Percentiles rank a stretch among this genome's conserved stretches.
phyloP scores from a whole-genome alignment of 257 asterid genomes.

The Salvia hispanica region DNA sequence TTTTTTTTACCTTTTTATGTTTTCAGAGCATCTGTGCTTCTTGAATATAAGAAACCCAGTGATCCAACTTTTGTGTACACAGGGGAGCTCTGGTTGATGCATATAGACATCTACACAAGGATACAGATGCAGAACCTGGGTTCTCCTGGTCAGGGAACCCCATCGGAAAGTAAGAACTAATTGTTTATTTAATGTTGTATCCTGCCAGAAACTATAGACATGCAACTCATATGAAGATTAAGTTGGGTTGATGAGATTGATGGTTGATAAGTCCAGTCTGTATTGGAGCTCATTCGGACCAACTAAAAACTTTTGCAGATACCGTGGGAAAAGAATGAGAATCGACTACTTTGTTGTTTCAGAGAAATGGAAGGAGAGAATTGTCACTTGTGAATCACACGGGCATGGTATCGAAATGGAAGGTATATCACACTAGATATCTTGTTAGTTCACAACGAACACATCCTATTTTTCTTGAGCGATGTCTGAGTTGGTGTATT shows the following conservation, averaged over 20 bases:
- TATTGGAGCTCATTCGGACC: constrained; percentile 14
- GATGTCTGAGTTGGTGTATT: neutral
- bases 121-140: constrained; percentile 77
- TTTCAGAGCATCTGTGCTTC: no score
- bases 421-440: constrained; percentile 44
- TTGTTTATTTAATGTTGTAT: constrained; percentile 10
- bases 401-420: constrained; percentile 82
- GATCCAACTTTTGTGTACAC: constrained; percentile 19
- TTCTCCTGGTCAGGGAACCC: constrained; percentile 99
- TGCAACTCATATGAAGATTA: neutral
- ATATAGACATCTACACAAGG: constrained; percentile 76
- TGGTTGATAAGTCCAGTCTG: constrained; percentile 14
- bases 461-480: neutral
- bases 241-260: constrained; percentile 2
- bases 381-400: constrained; percentile 71
- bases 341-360: constrained; percentile 83
- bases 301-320: constrained; percentile 49
- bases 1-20: no score
- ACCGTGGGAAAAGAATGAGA: constrained; percentile 99
- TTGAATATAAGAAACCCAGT: constrained; percentile 9
- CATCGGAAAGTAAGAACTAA: constrained; percentile 70
- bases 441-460: neutral
- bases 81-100: constrained; percentile 90
- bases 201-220: neutral
- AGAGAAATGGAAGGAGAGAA: constrained; percentile 68